phyloP scores from a whole-genome alignment of 768 basidiomycete genomes.

The Phlebiopsis flavidoalba region DNA sequence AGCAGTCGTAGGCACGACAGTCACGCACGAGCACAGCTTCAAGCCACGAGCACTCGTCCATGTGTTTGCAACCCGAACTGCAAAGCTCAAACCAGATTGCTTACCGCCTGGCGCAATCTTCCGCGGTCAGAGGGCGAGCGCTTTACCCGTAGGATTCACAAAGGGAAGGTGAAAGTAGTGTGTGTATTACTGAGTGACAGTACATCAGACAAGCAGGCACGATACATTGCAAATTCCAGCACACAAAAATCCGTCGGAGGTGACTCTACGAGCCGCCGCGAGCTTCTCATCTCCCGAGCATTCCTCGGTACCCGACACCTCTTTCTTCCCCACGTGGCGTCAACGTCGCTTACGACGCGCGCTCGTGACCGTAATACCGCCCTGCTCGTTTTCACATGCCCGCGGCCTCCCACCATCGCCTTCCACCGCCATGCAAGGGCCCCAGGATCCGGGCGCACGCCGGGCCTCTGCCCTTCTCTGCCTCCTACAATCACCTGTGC shows the following conservation, averaged over 20 bases:
- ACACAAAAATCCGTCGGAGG: no score
- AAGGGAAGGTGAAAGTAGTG: no score
- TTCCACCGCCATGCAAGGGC: neutral
- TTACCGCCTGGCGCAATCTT: neutral
- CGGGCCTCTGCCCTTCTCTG: neutral
- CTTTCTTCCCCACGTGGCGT: no score
- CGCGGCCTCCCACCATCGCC: neutral
- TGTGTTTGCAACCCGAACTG: neutral
- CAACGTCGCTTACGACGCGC: neutral
- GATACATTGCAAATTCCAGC: no score
- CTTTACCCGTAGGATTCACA: no score
- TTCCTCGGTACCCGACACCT: no score
- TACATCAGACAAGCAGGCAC: no score
- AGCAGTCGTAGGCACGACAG: conserved; percentile 45
- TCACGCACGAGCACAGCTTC: conserved; percentile 56
- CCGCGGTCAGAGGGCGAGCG: no score
- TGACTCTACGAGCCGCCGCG: no score
- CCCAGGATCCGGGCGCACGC: neutral
- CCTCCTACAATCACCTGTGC: neutral
- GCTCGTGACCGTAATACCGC: neutral
- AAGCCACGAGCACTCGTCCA: conserved; percentile 4
- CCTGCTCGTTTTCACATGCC: neutral
- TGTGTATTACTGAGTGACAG: no score
- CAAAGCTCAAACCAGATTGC: neutral
- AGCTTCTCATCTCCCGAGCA: no score